Conservation (phyloP, 768 basidiomycete genomes). For the Mycena epipterygia region DNA sequence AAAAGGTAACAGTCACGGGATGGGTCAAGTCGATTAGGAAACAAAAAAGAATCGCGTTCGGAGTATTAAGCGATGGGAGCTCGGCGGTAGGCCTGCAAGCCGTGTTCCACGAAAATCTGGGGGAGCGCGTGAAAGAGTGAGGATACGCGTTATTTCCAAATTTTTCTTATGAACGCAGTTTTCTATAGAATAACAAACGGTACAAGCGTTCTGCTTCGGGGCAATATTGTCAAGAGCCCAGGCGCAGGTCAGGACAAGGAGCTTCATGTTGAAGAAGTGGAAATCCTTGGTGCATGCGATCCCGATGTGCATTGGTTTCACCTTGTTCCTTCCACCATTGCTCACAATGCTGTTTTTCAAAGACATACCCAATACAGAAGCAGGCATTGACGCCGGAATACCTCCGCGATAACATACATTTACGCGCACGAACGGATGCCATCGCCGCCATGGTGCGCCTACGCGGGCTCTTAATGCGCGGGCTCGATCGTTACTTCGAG, state of each 20-base stretch:
- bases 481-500: slow-evolving; percentile 79
- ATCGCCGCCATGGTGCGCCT: slow-evolving; percentile 84
- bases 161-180: slow-evolving; percentile 3
- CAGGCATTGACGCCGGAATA: slow-evolving; percentile 84
- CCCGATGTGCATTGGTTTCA: slow-evolving; percentile 54
- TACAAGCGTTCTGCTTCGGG: slow-evolving; percentile 55
- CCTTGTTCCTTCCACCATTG: neutral
- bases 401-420: slow-evolving; percentile 87
- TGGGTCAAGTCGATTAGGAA: slow-evolving; percentile 90
- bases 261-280: slow-evolving; percentile 58
- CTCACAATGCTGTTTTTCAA: neutral
- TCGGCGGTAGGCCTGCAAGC: slow-evolving; percentile 80
- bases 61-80: slow-evolving; percentile 86
- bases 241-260: slow-evolving; percentile 64
- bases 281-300: slow-evolving; percentile 62
- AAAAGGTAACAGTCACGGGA: slow-evolving; percentile 69
- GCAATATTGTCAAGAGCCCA: slow-evolving; percentile 59
- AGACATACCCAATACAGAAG: slow-evolving; percentile 95
- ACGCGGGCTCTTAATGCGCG: slow-evolving; percentile 68
- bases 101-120: slow-evolving; percentile 68
- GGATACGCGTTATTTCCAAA: slow-evolving; percentile 26
- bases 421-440: slow-evolving; percentile 84
- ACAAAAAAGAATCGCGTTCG: slow-evolving; percentile 91
- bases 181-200: slow-evolving; percentile 57
- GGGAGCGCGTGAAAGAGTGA: slow-evolving; percentile 48